phyloP scores from a whole-genome alignment of 371 early-diverging fungal genomes.

The Mucor circinelloides region DNA sequence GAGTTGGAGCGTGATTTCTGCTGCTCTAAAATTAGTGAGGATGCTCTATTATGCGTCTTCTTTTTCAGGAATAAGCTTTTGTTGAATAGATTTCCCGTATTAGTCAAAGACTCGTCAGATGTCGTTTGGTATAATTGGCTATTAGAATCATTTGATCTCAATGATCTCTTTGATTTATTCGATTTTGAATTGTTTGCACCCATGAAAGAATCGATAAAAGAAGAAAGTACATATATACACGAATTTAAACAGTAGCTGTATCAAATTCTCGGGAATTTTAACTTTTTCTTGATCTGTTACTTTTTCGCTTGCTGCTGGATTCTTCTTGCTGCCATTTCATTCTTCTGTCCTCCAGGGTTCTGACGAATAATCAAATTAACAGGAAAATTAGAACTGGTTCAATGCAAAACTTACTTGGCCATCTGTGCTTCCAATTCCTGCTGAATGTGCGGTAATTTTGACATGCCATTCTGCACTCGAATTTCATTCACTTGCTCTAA shows the following conservation, averaged over 20 bases:
- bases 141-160: background rate
- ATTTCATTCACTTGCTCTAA: conserved; percentile 48
- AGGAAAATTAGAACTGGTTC: background rate
- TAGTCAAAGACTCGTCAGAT: background rate
- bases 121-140: background rate
- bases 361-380: background rate
- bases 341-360: conserved; percentile 45
- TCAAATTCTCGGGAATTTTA: background rate
- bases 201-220: background rate
- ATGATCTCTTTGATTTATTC: background rate
- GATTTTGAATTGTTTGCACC: background rate
- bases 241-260: background rate
- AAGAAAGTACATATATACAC: background rate
- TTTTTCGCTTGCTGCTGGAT: conserved; percentile 4
- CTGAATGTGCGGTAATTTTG: conserved; percentile 44
- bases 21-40: background rate
- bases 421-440: conserved; percentile 49
- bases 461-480: conserved; percentile 33
- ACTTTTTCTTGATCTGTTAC: conserved; percentile 6
- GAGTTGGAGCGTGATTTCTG: background rate
- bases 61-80: background rate
- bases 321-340: conserved; percentile 46
- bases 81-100: background rate
- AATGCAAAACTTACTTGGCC: conserved; percentile 33
- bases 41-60: background rate